These are phyloP conservation scores for Clavispora carvajalis DNA, from an alignment of 805 yeast species.

Conservation along the genomic window DNA sequence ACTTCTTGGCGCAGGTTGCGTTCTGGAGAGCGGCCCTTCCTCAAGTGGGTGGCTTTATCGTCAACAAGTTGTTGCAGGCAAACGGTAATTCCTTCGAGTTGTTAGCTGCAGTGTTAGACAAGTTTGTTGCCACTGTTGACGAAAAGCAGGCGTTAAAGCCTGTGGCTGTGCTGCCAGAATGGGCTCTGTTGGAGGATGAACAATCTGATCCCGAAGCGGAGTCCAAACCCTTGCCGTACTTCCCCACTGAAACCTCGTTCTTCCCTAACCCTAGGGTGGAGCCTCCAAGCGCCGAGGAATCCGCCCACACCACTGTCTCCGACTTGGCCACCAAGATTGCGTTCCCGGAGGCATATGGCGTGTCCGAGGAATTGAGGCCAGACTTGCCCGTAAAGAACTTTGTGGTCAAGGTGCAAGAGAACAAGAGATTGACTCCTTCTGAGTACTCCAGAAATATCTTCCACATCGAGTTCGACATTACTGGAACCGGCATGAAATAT, in stretches of 20 bases:
- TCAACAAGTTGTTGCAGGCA: constrained; percentile 73
- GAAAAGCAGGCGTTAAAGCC: constrained; percentile 39
- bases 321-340: constrained; percentile 66
- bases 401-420: constrained; percentile 84
- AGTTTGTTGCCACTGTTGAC: constrained; percentile 55
- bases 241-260: constrained; percentile 62
- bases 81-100: constrained; percentile 79
- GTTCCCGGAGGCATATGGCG: constrained; percentile 74
- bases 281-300: constrained; percentile 25
- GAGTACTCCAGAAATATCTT: constrained; percentile 92
- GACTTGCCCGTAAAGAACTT: constrained; percentile 82
- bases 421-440: constrained; percentile 83
- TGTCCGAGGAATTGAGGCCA: constrained; percentile 67
- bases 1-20: constrained; percentile 72
- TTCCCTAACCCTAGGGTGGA: constrained; percentile 51
- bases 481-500: constrained; percentile 86
- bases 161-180: constrained; percentile 26
- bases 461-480: constrained; percentile 90
- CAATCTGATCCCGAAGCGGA: constrained; percentile 21
- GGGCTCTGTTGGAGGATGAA: constrained; percentile 30
- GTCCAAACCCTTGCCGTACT: constrained; percentile 37
- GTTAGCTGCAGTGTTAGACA: constrained; percentile 65
- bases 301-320: constrained; percentile 28
- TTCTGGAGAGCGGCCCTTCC: constrained; percentile 74
- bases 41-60: constrained; percentile 56